phyloP scores from a whole-genome alignment of 306 rosid genomes.

The Ochetophila trinervis region DNA sequence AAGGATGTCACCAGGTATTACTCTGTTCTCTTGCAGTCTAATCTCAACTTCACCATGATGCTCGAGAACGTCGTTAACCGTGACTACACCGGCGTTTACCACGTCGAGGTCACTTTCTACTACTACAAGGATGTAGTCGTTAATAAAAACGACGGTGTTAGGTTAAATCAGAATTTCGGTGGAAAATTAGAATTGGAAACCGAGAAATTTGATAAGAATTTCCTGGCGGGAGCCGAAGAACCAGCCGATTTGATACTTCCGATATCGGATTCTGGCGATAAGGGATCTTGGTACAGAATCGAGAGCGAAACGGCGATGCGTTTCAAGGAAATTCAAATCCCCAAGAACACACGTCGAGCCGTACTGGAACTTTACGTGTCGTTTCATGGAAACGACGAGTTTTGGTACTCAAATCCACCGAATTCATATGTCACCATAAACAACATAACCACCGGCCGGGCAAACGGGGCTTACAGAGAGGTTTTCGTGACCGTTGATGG shows the following conservation, averaged over 20 bases:
- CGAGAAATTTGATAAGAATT: slow-evolving; percentile 4
- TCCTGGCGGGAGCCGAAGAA: not conserved
- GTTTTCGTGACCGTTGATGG: slow-evolving; percentile 63
- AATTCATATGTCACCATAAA: slow-evolving; percentile 51
- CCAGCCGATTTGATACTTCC: slow-evolving; percentile 70
- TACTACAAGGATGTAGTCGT: slow-evolving; percentile 25
- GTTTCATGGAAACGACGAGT: slow-evolving; percentile 82
- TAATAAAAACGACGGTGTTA: not conserved
- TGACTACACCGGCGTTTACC: slow-evolving; percentile 65
- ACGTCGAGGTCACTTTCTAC: slow-evolving; percentile 45
- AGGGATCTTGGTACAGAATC: slow-evolving; percentile 71
- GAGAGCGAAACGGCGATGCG: slow-evolving; percentile 40
- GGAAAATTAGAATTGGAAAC: slow-evolving; percentile 1
- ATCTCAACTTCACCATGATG: slow-evolving; percentile 64
- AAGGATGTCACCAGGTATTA: slow-evolving; percentile 72
- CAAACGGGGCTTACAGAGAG: slow-evolving; percentile 74
- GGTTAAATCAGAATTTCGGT: slow-evolving; percentile 8
- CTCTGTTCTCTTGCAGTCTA: slow-evolving; percentile 40
- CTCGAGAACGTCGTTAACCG: slow-evolving; percentile 57
- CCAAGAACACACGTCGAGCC: slow-evolving; percentile 49
- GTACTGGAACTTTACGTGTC: slow-evolving; percentile 67
- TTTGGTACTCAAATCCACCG: slow-evolving; percentile 86
- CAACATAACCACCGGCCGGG: slow-evolving; percentile 52
- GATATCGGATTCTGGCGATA: slow-evolving; percentile 45
- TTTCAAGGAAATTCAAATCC: slow-evolving; percentile 41